Percentiles rank a stretch among this genome's conserved stretches.
These are phyloP conservation scores for Spiraea crenata DNA, from an alignment of 331 rosid species.

Conservation along the genomic window DNA sequence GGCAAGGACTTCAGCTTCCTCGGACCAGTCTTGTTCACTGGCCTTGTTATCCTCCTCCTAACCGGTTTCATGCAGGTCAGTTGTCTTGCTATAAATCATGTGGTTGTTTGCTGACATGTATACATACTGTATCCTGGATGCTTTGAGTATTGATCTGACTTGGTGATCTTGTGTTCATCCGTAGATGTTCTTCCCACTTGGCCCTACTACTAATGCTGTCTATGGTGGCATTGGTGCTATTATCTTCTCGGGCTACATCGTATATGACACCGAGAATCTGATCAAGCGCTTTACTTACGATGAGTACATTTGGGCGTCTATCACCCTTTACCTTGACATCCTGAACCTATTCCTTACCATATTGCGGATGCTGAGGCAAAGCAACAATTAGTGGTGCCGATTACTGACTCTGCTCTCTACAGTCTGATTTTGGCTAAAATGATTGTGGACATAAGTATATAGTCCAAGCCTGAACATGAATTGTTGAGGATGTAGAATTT, in stretches of 20 bases:
- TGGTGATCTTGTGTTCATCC: slow-evolving; percentile 13
- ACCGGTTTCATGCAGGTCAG: slow-evolving; percentile 85
- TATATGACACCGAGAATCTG: slow-evolving; percentile 88
- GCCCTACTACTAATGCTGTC: slow-evolving; percentile 64
- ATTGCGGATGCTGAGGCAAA: slow-evolving; percentile 50
- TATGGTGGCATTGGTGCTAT: slow-evolving; percentile 79
- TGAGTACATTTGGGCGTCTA: slow-evolving; percentile 88
- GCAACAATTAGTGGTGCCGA: slow-evolving; percentile 31
- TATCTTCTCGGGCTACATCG: slow-evolving; percentile 78
- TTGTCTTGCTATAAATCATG: not conserved
- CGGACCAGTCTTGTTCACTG: slow-evolving; percentile 82
- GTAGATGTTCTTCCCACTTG: slow-evolving; percentile 90
- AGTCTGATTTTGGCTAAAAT: not conserved
- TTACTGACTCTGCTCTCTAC: not conserved
- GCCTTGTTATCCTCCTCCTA: slow-evolving; percentile 58
- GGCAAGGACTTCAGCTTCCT: slow-evolving; percentile 98
- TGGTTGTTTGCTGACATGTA: not conserved
- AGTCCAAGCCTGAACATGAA: slow-evolving; percentile 14
- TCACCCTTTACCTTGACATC: slow-evolving; percentile 82
- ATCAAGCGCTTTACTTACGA: slow-evolving; percentile 90
- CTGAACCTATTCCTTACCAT: slow-evolving; percentile 56
- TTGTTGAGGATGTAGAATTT: slow-evolving; percentile 1
- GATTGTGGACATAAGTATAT: slow-evolving; percentile 4
- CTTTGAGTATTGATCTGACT: slow-evolving; percentile 22
- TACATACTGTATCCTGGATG: not conserved